These are phyloP conservation scores for Mucor piriformis DNA, from an alignment of 371 early-diverging fungal species.

Conservation along the genomic window DNA sequence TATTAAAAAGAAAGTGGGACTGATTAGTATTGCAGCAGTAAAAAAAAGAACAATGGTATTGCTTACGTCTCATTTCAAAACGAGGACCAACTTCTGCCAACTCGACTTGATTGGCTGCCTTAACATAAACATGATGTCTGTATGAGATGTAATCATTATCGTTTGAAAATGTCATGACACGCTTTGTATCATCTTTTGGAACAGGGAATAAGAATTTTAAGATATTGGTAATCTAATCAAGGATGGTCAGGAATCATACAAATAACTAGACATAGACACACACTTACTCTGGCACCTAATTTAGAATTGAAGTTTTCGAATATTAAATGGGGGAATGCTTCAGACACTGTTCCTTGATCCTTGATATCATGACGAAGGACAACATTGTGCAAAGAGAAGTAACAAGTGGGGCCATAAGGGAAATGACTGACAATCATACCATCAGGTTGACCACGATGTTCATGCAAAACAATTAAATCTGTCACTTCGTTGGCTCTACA, in stretches of 20 bases:
- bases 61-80: slow-evolving; percentile 94
- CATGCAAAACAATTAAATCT: slow-evolving; percentile 95
- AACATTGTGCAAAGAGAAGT: slow-evolving; percentile 97
- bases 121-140: slow-evolving; percentile 94
- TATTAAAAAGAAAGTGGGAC: slow-evolving; percentile 23
- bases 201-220: slow-evolving; percentile 96
- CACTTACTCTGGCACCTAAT: slow-evolving; percentile 81
- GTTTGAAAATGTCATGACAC: slow-evolving; percentile 97
- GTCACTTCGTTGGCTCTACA: slow-evolving; percentile 95
- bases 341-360: slow-evolving; percentile 93
- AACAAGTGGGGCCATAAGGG: slow-evolving; percentile 98
- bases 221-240: slow-evolving; percentile 77
- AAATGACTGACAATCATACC: slow-evolving; percentile 96
- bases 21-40: background rate
- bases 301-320: slow-evolving; percentile 92
- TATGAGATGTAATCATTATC: slow-evolving; percentile 97
- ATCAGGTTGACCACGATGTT: slow-evolving; percentile 98
- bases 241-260: too few relatives aligned
- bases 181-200: slow-evolving; percentile 94
- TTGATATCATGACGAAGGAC: slow-evolving; percentile 97
- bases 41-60: background rate
- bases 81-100: slow-evolving; percentile 98
- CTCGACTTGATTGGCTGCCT: slow-evolving; percentile 87
- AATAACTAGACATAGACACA: too few relatives aligned
- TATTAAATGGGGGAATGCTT: slow-evolving; percentile 95